Base-by-base conservation (phyloP, 805 yeast species). In the Hanseniaspora osmophila region DNA sequence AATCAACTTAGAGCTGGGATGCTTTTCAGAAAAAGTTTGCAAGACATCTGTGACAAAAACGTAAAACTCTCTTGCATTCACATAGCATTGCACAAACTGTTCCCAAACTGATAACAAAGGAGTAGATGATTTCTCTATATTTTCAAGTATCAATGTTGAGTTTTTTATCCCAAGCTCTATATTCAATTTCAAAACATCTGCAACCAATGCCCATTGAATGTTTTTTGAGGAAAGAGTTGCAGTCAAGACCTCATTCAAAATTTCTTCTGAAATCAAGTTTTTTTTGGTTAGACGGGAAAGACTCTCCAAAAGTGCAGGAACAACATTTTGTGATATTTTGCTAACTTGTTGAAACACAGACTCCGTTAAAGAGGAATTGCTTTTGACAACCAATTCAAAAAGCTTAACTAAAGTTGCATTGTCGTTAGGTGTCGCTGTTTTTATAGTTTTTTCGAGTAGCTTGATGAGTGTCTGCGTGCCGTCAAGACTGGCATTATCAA, bases 61-160 rank as follows among this genome's bases (percentile, higher is more conserved):
- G 2, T 59, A 60, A 27, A 75, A 62, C 45, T 79, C 85, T 66
- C 88, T 74, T 3, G 78, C 78, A 51, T 66, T 72, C 10, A 68
- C 62, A 55, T 69, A 74, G 18, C 80, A 72, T 13, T 64, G 60
- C 1, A 73, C 58, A n/a, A 75, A 44, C 40, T 63, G 62, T 1
- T 50, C 44, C 53, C 65, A 60, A 37, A 63, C 48, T 2, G 46
- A 37, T 3, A 51, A 12, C 2, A 40, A 33, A 16, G n/a, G 29
- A 3, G 43, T 42, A n/a, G 41, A 29, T 2, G 49, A 40, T 41
- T 50, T 1, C 48, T 48, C 45, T 6, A 37, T 6, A n/a, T 16
- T 17, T n/a, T 15, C 18, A 12, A 71, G 52, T 2, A 73, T 63
- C 13, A 55, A 49, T 2, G 59, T 55, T n/a, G 67, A 54, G 47